Conservation (phyloP, 1,284 basidiomycete species). For the Heterobasidion irregulare region DNA sequence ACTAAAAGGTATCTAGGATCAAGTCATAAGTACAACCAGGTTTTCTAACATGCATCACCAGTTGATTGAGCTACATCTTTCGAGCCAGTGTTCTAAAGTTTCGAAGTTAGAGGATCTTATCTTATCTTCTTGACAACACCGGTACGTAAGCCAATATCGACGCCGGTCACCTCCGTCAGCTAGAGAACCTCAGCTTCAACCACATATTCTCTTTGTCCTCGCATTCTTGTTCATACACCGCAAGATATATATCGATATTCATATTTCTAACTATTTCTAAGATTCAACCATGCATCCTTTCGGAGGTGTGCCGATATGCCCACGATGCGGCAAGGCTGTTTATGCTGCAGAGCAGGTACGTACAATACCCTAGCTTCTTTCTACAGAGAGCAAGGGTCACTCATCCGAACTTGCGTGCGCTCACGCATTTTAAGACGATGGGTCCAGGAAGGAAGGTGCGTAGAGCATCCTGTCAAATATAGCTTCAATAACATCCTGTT, state of each 20-base stretch:
- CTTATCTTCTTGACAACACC: too few relatives aligned
- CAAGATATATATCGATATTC: not conserved
- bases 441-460: conserved; percentile 73
- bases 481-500: conserved; percentile 4
- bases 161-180: too few relatives aligned
- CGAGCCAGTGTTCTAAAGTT: too few relatives aligned
- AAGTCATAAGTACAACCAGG: too few relatives aligned
- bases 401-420: conserved; percentile 1
- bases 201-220: not conserved
- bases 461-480: not conserved
- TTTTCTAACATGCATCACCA: too few relatives aligned
- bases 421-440: conserved; percentile 44
- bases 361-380: not conserved
- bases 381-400: too few relatives aligned
- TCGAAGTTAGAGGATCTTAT: too few relatives aligned
- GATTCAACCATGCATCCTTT: conserved; percentile 48
- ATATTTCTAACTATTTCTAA: not conserved
- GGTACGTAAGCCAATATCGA: too few relatives aligned
- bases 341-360: conserved; percentile 77
- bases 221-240: not conserved
- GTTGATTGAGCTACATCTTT: too few relatives aligned
- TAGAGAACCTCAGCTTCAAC: too few relatives aligned
- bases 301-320: conserved; percentile 56
- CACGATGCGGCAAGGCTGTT: conserved; percentile 37
- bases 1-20: too few relatives aligned